These are phyloP conservation scores for Alternaria consortialis DNA, from an alignment of 2,329 filamentous ascomycete genomes.

Conservation along the genomic window DNA sequence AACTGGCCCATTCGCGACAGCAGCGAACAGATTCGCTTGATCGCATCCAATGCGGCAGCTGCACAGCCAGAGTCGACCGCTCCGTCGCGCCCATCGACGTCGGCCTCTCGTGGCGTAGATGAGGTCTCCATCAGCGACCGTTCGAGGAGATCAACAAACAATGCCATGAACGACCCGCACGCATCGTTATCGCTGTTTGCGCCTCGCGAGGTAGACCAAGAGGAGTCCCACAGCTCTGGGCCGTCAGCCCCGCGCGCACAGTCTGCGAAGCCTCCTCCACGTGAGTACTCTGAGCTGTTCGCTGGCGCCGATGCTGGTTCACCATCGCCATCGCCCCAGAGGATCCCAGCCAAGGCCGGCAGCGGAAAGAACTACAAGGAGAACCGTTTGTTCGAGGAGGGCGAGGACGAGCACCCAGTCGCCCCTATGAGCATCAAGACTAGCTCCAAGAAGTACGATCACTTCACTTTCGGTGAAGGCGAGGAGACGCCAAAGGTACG, in stretches of 20 bases:
- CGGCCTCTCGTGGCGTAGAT: constrained; percentile 42
- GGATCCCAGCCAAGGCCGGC: constrained; percentile 55
- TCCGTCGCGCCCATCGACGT: constrained; percentile 47
- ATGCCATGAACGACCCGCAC: constrained; percentile 60
- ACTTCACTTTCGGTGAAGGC: constrained; percentile 83
- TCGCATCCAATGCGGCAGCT: constrained; percentile 66
- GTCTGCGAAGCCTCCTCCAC: constrained; percentile 74
- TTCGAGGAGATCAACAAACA: constrained; percentile 50
- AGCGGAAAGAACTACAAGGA: constrained; percentile 61
- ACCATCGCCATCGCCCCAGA: constrained; percentile 54
- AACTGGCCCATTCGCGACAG: constrained; percentile 96
- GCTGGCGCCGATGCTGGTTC: constrained; percentile 57
- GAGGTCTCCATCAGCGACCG: constrained; percentile 48
- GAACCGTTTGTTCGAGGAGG: constrained; percentile 66
- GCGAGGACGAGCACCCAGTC: constrained; percentile 55
- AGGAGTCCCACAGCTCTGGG: constrained; percentile 56
- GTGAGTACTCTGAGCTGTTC: constrained; percentile 76
- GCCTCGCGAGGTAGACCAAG: constrained; percentile 70
- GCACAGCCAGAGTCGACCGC: constrained; percentile 39
- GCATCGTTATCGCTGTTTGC: constrained; percentile 79
- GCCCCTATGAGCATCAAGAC: constrained; percentile 63
- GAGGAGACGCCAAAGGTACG: constrained; percentile 49
- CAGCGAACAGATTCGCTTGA: constrained; percentile 81
- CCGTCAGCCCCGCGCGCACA: constrained; percentile 68
- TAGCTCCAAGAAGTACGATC: constrained; percentile 80